Percentiles rank a stretch among this genome's conserved stretches.
Evolutionary conservation across 495 filamentous ascomycete genomes (phyloP).

Genomic region (Trichoderma asperelloides): DNA sequence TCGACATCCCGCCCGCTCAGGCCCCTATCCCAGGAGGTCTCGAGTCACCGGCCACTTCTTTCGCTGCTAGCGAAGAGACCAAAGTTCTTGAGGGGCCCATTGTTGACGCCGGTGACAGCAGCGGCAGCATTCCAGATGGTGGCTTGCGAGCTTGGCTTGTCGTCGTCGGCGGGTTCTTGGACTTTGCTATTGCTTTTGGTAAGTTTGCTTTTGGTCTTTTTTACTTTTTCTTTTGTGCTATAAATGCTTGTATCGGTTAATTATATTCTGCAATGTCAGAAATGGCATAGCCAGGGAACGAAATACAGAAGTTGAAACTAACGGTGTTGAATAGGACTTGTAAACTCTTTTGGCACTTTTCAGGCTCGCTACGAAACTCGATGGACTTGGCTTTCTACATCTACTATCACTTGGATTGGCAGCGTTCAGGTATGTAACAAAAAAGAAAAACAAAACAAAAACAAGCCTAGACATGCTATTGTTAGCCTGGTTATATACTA

Average conservation of each 20-base stretch:
- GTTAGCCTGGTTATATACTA: background rate
- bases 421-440: slow-evolving; percentile 30
- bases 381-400: slow-evolving; percentile 34
- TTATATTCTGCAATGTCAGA: no score
- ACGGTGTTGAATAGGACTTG: slow-evolving; percentile 38
- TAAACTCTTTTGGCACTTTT: slow-evolving; percentile 56
- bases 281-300: no score
- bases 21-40: background rate
- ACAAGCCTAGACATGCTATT: no score
- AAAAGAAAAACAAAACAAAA: background rate
- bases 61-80: background rate
- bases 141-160: slow-evolving; percentile 28
- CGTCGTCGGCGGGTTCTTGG: slow-evolving; percentile 19
- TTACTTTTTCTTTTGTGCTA: no score
- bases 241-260: no score
- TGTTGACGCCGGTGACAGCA: background rate
- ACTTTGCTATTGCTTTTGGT: slow-evolving; percentile 6
- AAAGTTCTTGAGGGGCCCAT: background rate
- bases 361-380: slow-evolving; percentile 54
- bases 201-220: slow-evolving; percentile 29
- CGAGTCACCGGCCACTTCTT: background rate
- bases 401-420: slow-evolving; percentile 60
- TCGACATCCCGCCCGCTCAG: background rate
- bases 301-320: no score
- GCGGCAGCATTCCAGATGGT: slow-evolving; percentile 21